Base-by-base conservation (phyloP, 2,329 filamentous ascomycete species). In the Aspergillus sp. region DNA sequence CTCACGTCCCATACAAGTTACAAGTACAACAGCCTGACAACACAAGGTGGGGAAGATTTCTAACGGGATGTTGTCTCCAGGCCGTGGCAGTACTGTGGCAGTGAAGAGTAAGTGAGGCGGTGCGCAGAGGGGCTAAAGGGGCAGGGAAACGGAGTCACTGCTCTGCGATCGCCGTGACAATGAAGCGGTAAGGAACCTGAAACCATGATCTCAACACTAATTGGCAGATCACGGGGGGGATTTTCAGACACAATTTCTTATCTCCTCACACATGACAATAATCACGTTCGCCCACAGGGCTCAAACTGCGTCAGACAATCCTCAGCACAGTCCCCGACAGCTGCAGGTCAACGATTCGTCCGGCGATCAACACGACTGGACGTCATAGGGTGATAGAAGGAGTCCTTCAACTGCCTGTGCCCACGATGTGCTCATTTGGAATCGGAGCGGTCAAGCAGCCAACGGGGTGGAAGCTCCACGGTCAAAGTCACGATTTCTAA, bases 41-140 rank as follows among this genome's bases (percentile, higher is more conserved):
- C 44, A 18, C 24, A 34, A 7, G 34, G 44, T 49, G 48, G 32
- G 41, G 36, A 49, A 49, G 32, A 22, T 26, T 24, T 49, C 48
- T 13, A 38, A 34, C n/a, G n/a, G 26, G 43, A 45, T 48, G 30
- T 34, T 48, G 44, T 48, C 13, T 45, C 43, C 22, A 13, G 15
- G 6, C 43, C 24, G 22, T 30, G 43, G 43, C 43, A 30, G 43
- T 38, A 38, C 39, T 52, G 68, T 71, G 68, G 68, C 69, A 70
- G 69, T 69, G 68, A 65, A 62, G 45, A 20, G 41, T 53, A 54
- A 22, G 51, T 65, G 62, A 59, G 67, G 68, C 66, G 68, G 69
- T 71, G 68, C 67, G 48, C 48, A 39, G 56, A 65, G 57, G n/a
- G 62, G 59, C 58, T 38, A 52, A 58, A 57, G 48, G 53, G 58